Evolutionary conservation across 805 yeast species (phyloP).

Genomic region (Lachancea sp.): DNA sequence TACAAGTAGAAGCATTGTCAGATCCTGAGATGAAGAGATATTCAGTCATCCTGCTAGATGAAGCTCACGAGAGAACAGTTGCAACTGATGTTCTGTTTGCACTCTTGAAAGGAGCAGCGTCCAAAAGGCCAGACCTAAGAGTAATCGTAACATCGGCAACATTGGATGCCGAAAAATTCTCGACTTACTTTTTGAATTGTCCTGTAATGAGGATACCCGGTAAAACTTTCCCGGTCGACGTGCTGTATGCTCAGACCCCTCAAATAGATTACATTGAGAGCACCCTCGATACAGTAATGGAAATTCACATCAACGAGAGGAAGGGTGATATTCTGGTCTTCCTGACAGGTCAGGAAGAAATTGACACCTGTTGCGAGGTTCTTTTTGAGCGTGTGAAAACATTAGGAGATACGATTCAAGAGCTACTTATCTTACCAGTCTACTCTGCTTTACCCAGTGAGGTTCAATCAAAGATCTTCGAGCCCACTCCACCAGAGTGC

Average conservation of each 20-base stretch:
- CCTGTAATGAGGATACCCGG: slow-evolving; percentile 86
- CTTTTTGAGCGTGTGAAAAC: slow-evolving; percentile 57
- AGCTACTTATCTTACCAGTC: slow-evolving; percentile 74
- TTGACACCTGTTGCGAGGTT: slow-evolving; percentile 80
- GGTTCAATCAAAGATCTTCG: slow-evolving; percentile 81
- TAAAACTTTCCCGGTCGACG: slow-evolving; percentile 83
- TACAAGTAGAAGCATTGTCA: slow-evolving; percentile 75
- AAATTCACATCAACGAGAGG: slow-evolving; percentile 75
- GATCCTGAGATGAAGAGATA: slow-evolving; percentile 75
- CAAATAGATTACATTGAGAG: slow-evolving; percentile 83
- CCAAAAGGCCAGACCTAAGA: slow-evolving; percentile 62
- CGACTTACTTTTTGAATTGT: slow-evolving; percentile 68
- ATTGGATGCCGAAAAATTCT: slow-evolving; percentile 79
- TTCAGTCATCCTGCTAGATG: slow-evolving; percentile 88
- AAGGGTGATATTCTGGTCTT: slow-evolving; percentile 78
- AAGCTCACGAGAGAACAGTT: slow-evolving; percentile 94
- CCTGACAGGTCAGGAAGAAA: slow-evolving; percentile 90
- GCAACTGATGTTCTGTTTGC: slow-evolving; percentile 92
- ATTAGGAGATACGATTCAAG: slow-evolving; percentile 58
- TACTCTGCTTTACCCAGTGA: slow-evolving; percentile 90
- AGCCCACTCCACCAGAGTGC: slow-evolving; percentile 75
- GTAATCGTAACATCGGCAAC: slow-evolving; percentile 91
- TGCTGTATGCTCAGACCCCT: slow-evolving; percentile 71
- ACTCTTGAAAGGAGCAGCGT: slow-evolving; percentile 66
- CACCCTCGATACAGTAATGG: slow-evolving; percentile 75